Evolutionary conservation across 2,329 filamentous ascomycete species (phyloP), one percentile per base, ranked within the genome.

Genomic region (Paraphaeosphaeria sporulosa): DNA sequence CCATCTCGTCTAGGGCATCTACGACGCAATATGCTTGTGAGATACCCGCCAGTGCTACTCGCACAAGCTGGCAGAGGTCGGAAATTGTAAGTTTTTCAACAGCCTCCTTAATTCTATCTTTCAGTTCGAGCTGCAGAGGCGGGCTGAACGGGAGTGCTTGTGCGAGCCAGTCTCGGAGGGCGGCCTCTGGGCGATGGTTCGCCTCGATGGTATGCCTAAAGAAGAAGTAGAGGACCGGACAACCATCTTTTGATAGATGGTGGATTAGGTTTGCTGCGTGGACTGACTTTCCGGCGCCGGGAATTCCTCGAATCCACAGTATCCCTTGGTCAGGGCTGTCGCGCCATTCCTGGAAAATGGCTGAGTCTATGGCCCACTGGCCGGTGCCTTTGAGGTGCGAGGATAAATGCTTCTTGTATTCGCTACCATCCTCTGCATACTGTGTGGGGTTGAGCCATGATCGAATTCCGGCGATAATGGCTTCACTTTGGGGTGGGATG

Each of bases 1-100:
- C 40, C 76, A 84, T 82, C 65, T 84, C 82, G 59, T 84, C 83
- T 2, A 84, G 70, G 0, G 81, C 81, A 61, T 83, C 81, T 0
- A 73, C 71, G 2, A 84, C 70, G 34, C 76, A 79, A 52, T 78
- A 83, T 0, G 73, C 78, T 47, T 57, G 48, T 15, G 62, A 55
- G 10, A 68, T 30, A 32, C 46, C 34, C 8, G 13, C 10, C 10
- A 66, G 36, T 5, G 65, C 62, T 21, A 58, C 25, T 4, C 48
- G 55, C 23, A 66, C 50, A 17, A 57, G 36, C n/a, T 43, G 51
- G 60, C 68, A 67, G 3, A 65, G 43, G 27, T 67, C 64, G 3
- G 57, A 53, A 54, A 54, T 55, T 5, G 57, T 59, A 21, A 66
- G 50, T 23, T 44, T 59, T 8, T 55, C 23, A 36, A 63, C 21